Base-by-base conservation (phyloP, 192 early-diverging fungal species). In the Podila horticola region DNA sequence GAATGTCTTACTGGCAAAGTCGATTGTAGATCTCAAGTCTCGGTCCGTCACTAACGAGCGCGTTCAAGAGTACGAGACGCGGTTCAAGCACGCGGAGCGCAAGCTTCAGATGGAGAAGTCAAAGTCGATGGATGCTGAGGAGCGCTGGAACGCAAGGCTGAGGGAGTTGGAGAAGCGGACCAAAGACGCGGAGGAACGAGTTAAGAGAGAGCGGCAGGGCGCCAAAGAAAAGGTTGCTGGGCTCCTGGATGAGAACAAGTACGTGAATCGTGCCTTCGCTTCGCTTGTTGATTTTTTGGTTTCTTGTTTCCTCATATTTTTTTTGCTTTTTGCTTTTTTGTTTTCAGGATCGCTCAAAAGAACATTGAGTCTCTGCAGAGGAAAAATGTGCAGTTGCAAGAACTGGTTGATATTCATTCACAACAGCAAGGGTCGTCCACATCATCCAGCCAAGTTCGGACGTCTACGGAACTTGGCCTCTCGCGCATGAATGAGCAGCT, bases 201-300 rank as follows among this genome's bases (percentile, higher is more conserved):
- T 81, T 5, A 72, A 75, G 38, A 58, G 66, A n/a, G 85, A 86
- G 59, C 72, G 76, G 20, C 75, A 86, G 62, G 74, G 82, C 2
- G 76, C 82, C n/a, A 74, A 83, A 57, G 85, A 83, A 34, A 86
- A 76, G 31, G 63, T 79, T 15, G 76, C 83, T 3, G 73, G 68
- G 17, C 74, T 86, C 13, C 11, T 66, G 22, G 82, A 82, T 51
- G 73, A 66, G 29, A 82, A 68, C 55, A 73, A 76, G 84, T 85
- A 83, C 2, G 74, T 48, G 45, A 8, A 17, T 17, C 22, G 6
- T 17, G 11, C 49, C 41, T 60, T 41, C 1, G 34, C 57, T n/a
- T 31, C 15, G n/a, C 20, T 28, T n/a, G 9, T 36, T 51, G 31
- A 4, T 30, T 5, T 2, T 13, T n/a, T 12, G 4, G 30, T 11